Evolutionary conservation across 306 rosid genomes (phyloP).

Genomic region (Albizia julibrissin): DNA sequence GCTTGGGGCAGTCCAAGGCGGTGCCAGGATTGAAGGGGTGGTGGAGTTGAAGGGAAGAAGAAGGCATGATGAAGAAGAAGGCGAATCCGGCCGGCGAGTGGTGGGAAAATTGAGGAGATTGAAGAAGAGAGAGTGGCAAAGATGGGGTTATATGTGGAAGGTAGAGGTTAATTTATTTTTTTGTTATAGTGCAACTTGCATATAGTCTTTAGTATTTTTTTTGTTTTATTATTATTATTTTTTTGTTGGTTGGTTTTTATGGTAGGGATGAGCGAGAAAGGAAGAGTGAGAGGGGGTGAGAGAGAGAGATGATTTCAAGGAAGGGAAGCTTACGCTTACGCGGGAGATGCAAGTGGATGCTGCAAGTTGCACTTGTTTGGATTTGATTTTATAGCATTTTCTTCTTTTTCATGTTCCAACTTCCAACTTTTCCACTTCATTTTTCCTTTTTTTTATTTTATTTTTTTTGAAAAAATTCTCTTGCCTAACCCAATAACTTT

Average conservation of each 20-base stretch:
- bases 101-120: neutral
- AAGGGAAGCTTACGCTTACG: constrained; percentile 55
- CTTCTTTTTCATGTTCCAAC: constrained; percentile 33
- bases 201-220: constrained; percentile 31
- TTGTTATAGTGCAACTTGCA: constrained; percentile 48
- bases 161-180: neutral
- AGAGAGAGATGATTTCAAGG: constrained; percentile 36
- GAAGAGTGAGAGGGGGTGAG: neutral
- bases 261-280: neutral
- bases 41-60: constrained; percentile 72
- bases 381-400: constrained; percentile 40
- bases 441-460: neutral
- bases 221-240: neutral
- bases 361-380: constrained; percentile 79
- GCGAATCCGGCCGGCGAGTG: neutral
- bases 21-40: constrained; percentile 52
- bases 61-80: constrained; percentile 49
- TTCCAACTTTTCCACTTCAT: constrained; percentile 39
- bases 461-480: neutral
- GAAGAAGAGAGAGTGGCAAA: neutral
- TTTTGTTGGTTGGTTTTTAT: neutral
- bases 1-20: constrained; percentile 45
- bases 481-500: neutral
- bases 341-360: constrained; percentile 73
- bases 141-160: constrained; percentile 11